These are phyloP conservation scores for Phytopythium chamaehyphon DNA, from an alignment of 352 stramenopile genomes.

Conservation along the genomic window DNA sequence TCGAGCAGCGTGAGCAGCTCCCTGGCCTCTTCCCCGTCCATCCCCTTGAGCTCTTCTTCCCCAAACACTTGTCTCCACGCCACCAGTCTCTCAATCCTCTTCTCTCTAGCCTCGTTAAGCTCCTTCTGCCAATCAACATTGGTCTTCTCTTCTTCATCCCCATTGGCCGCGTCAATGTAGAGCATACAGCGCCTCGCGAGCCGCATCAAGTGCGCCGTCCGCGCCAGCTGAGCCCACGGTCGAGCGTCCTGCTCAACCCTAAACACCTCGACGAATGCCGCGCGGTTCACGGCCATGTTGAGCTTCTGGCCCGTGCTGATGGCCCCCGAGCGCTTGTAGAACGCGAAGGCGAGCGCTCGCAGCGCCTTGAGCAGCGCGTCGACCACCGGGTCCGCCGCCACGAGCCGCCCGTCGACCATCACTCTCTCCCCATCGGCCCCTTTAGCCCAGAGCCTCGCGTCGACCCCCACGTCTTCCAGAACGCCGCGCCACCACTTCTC, in stretches of 20 bases:
- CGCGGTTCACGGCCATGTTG: neutral
- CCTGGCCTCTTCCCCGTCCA: neutral
- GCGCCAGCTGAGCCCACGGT: neutral
- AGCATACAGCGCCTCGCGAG: neutral
- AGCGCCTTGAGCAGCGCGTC: neutral
- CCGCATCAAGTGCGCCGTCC: conserved; percentile 1
- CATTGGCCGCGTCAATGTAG: neutral
- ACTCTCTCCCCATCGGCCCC: too few relatives aligned
- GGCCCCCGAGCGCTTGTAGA: neutral
- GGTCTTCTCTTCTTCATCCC: too few relatives aligned
- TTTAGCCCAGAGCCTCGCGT: neutral
- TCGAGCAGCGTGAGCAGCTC: neutral
- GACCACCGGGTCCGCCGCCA: neutral
- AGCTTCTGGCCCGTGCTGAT: neutral
- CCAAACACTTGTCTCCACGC: too few relatives aligned
- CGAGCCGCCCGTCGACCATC: neutral
- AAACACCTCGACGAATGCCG: neutral
- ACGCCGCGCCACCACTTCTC: too few relatives aligned
- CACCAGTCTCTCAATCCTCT: too few relatives aligned
- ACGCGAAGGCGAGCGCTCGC: neutral
- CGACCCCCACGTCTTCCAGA: neutral
- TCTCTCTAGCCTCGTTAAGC: too few relatives aligned
- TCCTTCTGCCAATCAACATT: too few relatives aligned
- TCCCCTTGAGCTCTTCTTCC: too few relatives aligned
- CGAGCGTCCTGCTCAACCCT: neutral